These are phyloP conservation scores for Phaeomoniella chlamydospora DNA, from an alignment of 2,329 filamentous ascomycete genomes.

Conservation along the genomic window DNA sequence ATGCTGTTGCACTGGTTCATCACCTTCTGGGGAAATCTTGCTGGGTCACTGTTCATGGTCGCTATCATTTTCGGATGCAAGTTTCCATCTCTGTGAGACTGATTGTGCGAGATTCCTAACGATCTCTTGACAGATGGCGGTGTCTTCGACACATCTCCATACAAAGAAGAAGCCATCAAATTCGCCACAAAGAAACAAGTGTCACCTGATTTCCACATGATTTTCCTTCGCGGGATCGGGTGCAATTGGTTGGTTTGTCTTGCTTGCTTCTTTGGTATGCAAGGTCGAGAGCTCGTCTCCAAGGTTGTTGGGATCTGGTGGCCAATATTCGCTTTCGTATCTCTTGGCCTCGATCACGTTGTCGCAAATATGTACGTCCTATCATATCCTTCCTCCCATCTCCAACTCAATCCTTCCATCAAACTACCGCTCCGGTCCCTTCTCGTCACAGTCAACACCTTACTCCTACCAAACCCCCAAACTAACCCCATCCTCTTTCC, in stretches of 20 bases:
- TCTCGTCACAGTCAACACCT: no score
- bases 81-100: conserved; percentile 4
- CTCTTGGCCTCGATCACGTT: conserved; percentile 39
- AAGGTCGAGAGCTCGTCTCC: conserved; percentile 34
- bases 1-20: conserved; percentile 27
- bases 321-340: conserved; percentile 40
- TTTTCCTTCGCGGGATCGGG: conserved; percentile 40
- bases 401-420: no score
- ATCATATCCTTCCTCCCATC: no score
- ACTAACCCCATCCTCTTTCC: neutral
- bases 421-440: no score
- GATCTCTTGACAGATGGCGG: conserved; percentile 19
- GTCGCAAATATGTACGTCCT: conserved; percentile 21
- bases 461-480: neutral
- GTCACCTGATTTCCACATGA: conserved; percentile 32
- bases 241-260: conserved; percentile 45
- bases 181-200: conserved; percentile 37
- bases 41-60: conserved; percentile 33
- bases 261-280: conserved; percentile 32
- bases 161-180: conserved; percentile 26
- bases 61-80: conserved; percentile 33
- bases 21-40: conserved; percentile 35
- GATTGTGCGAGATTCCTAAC: neutral
- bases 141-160: conserved; percentile 29
- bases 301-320: conserved; percentile 44